phyloP scores from a whole-genome alignment of 306 rosid species.

The Pyrus communis region DNA sequence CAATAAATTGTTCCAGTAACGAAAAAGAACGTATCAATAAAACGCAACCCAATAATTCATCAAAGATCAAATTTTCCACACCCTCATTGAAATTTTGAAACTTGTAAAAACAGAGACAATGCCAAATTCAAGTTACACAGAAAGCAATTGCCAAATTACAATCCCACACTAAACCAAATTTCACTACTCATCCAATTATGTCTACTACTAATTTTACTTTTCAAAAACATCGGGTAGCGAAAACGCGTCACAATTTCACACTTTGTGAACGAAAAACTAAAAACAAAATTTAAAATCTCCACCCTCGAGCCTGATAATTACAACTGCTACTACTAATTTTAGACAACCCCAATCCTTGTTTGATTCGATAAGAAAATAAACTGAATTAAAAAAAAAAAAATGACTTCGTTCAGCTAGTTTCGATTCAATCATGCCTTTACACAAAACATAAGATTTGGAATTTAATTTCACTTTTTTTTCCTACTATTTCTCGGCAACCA shows the following conservation, averaged over 20 bases:
- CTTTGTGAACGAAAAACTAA: background rate
- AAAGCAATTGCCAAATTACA: background rate
- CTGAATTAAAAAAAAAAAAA: background rate
- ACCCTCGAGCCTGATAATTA: background rate
- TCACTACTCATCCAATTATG: background rate
- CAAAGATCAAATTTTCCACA: background rate
- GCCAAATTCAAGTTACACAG: background rate
- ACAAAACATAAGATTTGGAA: background rate
- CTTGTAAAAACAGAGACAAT: background rate
- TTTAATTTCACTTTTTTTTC: background rate
- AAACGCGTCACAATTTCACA: background rate
- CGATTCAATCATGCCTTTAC: background rate
- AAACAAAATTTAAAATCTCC: background rate
- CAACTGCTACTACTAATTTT: background rate
- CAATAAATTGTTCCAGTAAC: background rate
- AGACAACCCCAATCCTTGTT: background rate
- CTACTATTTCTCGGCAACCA: conserved; percentile 6
- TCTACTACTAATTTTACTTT: background rate
- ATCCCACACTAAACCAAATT: background rate
- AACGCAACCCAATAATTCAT: background rate
- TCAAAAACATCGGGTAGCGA: background rate
- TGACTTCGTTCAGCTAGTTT: background rate
- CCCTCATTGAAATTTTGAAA: background rate
- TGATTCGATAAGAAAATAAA: background rate
- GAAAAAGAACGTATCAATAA: background rate